phyloP scores from a whole-genome alignment of 345 rosid species.

The Citrus sp. region DNA sequence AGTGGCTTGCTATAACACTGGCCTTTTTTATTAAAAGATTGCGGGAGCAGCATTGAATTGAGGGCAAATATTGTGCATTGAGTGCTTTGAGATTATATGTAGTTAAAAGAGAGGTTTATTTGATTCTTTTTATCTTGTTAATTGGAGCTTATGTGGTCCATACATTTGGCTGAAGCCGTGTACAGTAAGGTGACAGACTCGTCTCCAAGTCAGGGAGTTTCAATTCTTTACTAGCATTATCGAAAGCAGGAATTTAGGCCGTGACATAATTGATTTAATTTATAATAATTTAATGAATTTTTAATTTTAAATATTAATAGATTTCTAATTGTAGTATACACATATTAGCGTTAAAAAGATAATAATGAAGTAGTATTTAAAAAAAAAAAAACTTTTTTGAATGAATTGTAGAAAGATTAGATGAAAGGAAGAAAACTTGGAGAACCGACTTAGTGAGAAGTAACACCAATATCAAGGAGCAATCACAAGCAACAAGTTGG shows the following conservation, averaged over 20 bases:
- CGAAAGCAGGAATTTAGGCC: no score
- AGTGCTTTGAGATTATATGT: not conserved
- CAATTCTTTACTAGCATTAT: no score
- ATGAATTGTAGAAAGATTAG: not conserved
- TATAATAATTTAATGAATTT: no score
- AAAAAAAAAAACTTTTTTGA: no score
- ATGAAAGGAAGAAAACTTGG: not conserved
- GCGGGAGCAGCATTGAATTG: not conserved
- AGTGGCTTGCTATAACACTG: not conserved
- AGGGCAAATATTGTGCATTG: not conserved
- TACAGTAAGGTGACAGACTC: not conserved
- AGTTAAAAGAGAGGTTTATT: not conserved
- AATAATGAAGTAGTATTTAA: no score
- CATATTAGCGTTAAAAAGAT: no score
- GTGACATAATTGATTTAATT: no score
- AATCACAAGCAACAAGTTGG: constrained; percentile 21
- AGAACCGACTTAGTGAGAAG: constrained; percentile 7
- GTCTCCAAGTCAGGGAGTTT: no score
- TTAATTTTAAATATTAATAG: no score
- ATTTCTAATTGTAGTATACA: no score
- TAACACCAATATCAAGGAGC: constrained; percentile 19
- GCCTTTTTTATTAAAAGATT: not conserved
- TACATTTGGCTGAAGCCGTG: not conserved
- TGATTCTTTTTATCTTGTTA: not conserved
- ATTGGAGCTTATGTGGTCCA: not conserved